Conservation (phyloP, 2,329 filamentous ascomycete species). For the Myriosclerotinia scirpicola region DNA sequence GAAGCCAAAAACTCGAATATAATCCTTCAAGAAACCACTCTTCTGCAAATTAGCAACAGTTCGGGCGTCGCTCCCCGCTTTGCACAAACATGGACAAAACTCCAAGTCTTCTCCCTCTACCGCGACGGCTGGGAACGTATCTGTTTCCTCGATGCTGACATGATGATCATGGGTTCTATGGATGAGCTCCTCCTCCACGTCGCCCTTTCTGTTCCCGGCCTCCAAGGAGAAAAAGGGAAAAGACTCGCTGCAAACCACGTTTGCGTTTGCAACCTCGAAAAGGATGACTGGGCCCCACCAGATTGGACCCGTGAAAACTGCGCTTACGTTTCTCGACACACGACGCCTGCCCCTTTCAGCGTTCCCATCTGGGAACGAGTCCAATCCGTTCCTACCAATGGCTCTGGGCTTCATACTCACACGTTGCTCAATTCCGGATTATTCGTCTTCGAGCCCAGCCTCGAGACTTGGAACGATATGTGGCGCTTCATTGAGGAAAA, state of each 20-base stretch:
- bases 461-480: too few relatives aligned
- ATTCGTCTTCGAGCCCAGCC: too few relatives aligned
- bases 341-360: too few relatives aligned
- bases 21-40: not conserved
- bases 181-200: constrained; percentile 78
- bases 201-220: constrained; percentile 48
- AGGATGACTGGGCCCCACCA: constrained; percentile 62
- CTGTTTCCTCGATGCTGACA: constrained; percentile 82
- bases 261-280: constrained; percentile 77
- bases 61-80: constrained; percentile 69
- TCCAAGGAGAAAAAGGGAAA: not conserved
- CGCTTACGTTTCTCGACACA: constrained; percentile 46
- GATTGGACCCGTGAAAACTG: constrained; percentile 62
- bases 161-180: constrained; percentile 79
- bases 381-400: too few relatives aligned
- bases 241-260: constrained; percentile 72
- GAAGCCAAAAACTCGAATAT: constrained; percentile 4
- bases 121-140: constrained; percentile 70
- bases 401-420: too few relatives aligned
- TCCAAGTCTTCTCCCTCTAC: constrained; percentile 64
- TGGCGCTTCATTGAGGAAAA: too few relatives aligned
- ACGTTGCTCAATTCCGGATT: too few relatives aligned
- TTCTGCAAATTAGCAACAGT: not conserved
- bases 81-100: constrained; percentile 85
- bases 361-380: too few relatives aligned